Evolutionary conservation across 495 filamentous ascomycete species (phyloP).

Genomic region (Trypethelium eluteriae): DNA sequence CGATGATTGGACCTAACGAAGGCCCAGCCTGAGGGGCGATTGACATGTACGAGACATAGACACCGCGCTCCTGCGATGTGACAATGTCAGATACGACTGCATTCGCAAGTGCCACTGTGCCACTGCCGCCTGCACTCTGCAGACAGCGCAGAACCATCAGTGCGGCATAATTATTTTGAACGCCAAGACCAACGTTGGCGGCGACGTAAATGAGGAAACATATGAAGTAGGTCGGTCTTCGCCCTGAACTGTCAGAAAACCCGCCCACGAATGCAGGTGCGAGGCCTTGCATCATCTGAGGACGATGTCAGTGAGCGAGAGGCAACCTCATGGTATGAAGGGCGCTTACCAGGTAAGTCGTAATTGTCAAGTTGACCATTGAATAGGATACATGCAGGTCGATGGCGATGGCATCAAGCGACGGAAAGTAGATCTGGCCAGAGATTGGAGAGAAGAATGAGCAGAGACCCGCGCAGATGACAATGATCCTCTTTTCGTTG

Average conservation of each 20-base stretch:
- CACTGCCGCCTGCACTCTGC: conserved; percentile 31
- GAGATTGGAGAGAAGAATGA: conserved; percentile 32
- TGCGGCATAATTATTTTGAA: conserved; percentile 33
- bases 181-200: conserved; percentile 30
- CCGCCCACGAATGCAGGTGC: conserved; percentile 32
- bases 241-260: conserved; percentile 31
- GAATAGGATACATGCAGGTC: conserved; percentile 26
- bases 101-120: conserved; percentile 28
- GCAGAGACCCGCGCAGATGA: conserved; percentile 26
- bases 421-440: conserved; percentile 30
- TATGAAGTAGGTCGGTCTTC: conserved; percentile 27
- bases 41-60: conserved; percentile 31
- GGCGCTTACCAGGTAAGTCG: conserved; percentile 29
- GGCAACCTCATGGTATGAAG: not conserved
- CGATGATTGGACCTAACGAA: conserved; percentile 29
- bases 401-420: conserved; percentile 26
- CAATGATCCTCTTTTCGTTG: conserved; percentile 27
- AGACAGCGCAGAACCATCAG: conserved; percentile 31
- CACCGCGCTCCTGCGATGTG: conserved; percentile 29
- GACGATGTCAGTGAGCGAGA: not conserved
- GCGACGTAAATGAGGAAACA: conserved; percentile 32
- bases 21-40: conserved; percentile 21
- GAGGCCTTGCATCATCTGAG: conserved; percentile 30
- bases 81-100: conserved; percentile 33
- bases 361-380: conserved; percentile 31